Percentiles rank a stretch among this genome's conserved stretches.
phyloP scores from a whole-genome alignment of 352 stramenopile species.

The Hyphochytrium catenoides region DNA sequence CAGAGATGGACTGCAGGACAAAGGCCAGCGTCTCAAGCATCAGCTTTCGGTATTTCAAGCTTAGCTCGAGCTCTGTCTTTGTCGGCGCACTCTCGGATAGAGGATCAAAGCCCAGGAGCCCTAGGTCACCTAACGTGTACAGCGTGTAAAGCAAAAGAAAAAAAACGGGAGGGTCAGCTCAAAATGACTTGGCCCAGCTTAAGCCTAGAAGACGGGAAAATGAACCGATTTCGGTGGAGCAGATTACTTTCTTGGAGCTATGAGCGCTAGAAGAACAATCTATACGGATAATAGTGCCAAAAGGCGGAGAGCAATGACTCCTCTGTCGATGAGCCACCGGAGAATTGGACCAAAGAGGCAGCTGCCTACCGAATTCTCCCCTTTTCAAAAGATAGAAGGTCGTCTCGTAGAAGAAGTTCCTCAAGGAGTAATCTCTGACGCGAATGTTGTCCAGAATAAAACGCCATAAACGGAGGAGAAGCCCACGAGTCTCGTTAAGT shows the following conservation, averaged over 20 bases:
- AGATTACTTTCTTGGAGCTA: no score
- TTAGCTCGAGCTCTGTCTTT: conserved; percentile 54
- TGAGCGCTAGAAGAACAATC: no score
- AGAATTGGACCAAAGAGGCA: conserved; percentile 50
- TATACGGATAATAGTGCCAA: no score
- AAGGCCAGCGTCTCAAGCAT: conserved; percentile 66
- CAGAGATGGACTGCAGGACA: conserved; percentile 54
- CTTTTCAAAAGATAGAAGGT: conserved; percentile 67
- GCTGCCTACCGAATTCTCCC: conserved; percentile 50
- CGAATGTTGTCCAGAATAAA: conserved; percentile 67
- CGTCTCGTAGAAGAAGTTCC: conserved; percentile 65
- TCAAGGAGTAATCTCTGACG: conserved; percentile 59
- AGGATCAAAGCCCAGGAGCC: conserved; percentile 21
- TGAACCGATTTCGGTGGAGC: no score
- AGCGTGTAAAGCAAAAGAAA: no score
- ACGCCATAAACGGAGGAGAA: conserved; percentile 53
- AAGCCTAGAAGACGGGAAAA: no score
- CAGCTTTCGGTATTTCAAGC: conserved; percentile 55
- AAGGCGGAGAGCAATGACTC: no score
- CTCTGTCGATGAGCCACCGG: no score
- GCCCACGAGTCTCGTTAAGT: conserved; percentile 58
- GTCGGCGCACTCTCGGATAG: conserved; percentile 26
- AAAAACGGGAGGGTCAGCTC: no score
- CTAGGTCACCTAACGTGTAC: no score
- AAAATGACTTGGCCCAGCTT: no score